These are phyloP conservation scores for Mollisiaceae sp. DNA, from an alignment of 2,329 filamentous ascomycete genomes.

Conservation along the genomic window DNA sequence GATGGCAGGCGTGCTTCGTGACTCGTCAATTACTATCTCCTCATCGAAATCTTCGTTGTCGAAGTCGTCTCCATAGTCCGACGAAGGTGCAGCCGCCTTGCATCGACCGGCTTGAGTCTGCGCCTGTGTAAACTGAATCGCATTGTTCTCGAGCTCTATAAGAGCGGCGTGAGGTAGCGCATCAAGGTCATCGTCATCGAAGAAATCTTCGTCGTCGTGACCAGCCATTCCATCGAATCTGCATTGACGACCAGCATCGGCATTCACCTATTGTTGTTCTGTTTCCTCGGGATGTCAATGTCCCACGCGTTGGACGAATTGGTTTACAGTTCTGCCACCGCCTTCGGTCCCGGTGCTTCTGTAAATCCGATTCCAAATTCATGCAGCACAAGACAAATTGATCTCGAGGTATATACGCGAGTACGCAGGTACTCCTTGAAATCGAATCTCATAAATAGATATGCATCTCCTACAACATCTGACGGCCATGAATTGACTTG, in stretches of 20 bases:
- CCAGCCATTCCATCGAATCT: slow-evolving; percentile 47
- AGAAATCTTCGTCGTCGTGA: slow-evolving; percentile 52
- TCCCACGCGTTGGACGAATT: background rate
- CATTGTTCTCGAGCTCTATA: slow-evolving; percentile 67
- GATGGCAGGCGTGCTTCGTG: slow-evolving; percentile 34
- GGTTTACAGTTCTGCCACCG: slow-evolving; percentile 13
- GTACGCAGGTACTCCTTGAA: background rate
- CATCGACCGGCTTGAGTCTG: slow-evolving; percentile 31
- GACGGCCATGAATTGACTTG: background rate
- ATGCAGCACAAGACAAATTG: slow-evolving; percentile 5
- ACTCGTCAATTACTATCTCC: slow-evolving; percentile 53
- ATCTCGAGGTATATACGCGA: background rate
- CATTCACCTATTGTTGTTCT: background rate
- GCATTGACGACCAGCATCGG: slow-evolving; percentile 32
- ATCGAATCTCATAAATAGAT: background rate
- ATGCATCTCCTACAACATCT: background rate
- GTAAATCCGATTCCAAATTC: background rate
- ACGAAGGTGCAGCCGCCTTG: slow-evolving; percentile 37
- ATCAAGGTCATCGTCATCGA: slow-evolving; percentile 69
- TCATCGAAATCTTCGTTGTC: slow-evolving; percentile 55
- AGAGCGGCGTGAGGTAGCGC: slow-evolving; percentile 61
- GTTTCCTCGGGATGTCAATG: background rate
- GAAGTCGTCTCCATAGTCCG: slow-evolving; percentile 46
- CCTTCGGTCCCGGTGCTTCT: slow-evolving; percentile 10
- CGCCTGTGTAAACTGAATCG: slow-evolving; percentile 60